phyloP scores from a whole-genome alignment of 2,329 filamentous ascomycete genomes.

The Diaporthe sp. region DNA sequence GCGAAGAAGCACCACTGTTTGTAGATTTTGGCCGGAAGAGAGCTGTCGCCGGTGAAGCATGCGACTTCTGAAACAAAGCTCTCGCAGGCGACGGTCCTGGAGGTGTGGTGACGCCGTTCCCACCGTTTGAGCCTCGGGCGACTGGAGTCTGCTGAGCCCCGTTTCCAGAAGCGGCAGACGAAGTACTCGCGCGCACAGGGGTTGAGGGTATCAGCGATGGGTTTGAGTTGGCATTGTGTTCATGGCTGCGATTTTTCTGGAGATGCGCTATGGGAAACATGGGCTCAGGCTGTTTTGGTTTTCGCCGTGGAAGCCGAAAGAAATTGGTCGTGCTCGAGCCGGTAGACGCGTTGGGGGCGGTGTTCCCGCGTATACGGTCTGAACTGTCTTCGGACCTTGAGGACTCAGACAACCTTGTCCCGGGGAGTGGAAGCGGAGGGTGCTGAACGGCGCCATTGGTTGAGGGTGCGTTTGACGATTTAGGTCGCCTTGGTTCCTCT shows the following conservation, averaged over 20 bases:
- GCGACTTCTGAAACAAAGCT: constrained; percentile 49
- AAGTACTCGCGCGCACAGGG: constrained; percentile 44
- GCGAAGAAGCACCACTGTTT: constrained; percentile 76
- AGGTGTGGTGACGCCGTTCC: constrained; percentile 48
- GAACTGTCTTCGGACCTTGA: constrained; percentile 91
- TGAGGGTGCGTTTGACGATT: constrained; percentile 55
- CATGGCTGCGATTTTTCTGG: constrained; percentile 76
- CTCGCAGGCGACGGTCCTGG: constrained; percentile 53
- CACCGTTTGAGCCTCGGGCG: constrained; percentile 48
- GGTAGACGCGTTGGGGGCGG: constrained; percentile 63
- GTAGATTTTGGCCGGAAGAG: constrained; percentile 64
- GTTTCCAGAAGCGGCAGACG: constrained; percentile 35
- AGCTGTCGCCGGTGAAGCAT: constrained; percentile 62
- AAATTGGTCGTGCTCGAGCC: constrained; percentile 76
- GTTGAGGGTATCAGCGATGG: constrained; percentile 59
- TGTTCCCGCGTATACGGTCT: constrained; percentile 74
- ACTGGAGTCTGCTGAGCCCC: constrained; percentile 32
- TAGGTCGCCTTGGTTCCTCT: constrained; percentile 70
- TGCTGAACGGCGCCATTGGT: constrained; percentile 72
- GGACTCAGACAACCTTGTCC: constrained; percentile 83
- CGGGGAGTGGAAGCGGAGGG: constrained; percentile 73
- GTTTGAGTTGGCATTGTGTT: constrained; percentile 53
- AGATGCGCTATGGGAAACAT: constrained; percentile 89
- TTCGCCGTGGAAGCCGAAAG: constrained; percentile 84
- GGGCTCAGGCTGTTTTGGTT: constrained; percentile 79